phyloP scores from a whole-genome alignment of 164 flowering plant genomes.

The Nymphaea colorata region DNA sequence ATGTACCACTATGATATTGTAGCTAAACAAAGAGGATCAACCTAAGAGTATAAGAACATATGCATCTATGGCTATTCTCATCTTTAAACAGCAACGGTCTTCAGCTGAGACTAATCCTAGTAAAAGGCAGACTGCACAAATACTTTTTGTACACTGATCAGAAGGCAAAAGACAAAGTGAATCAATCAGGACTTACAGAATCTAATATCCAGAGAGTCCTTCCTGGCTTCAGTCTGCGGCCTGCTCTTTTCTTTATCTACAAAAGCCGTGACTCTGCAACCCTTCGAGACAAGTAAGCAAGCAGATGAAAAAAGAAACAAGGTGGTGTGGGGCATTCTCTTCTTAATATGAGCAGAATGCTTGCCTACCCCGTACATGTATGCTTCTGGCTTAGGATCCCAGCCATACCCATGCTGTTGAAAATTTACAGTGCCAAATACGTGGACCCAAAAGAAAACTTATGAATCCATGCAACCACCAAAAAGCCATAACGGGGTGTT shows the following conservation, averaged over 20 bases:
- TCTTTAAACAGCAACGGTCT: too few relatives aligned
- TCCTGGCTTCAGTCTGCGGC: neutral
- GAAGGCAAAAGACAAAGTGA: neutral
- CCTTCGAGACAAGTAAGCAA: neutral
- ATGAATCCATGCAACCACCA: slow-evolving; percentile 31
- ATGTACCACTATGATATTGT: too few relatives aligned
- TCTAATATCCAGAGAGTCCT: neutral
- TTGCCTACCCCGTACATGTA: neutral
- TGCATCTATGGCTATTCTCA: too few relatives aligned
- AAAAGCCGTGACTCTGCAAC: slow-evolving; percentile 2
- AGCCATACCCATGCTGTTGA: neutral
- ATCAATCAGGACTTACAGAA: neutral
- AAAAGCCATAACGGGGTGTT: slow-evolving; percentile 44
- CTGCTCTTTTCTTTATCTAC: neutral
- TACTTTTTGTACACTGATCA: neutral
- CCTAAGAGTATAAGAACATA: too few relatives aligned
- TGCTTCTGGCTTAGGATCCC: neutral
- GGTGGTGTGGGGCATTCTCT: neutral
- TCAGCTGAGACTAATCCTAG: too few relatives aligned
- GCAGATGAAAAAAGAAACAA: neutral
- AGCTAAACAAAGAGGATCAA: too few relatives aligned
- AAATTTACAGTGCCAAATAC: slow-evolving; percentile 3
- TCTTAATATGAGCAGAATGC: neutral
- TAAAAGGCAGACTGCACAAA: too few relatives aligned
- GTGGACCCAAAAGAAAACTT: slow-evolving; percentile 4